Conservation (phyloP, 108 stramenopile genomes). For the Mayamaea pseudoterrestris region DNA sequence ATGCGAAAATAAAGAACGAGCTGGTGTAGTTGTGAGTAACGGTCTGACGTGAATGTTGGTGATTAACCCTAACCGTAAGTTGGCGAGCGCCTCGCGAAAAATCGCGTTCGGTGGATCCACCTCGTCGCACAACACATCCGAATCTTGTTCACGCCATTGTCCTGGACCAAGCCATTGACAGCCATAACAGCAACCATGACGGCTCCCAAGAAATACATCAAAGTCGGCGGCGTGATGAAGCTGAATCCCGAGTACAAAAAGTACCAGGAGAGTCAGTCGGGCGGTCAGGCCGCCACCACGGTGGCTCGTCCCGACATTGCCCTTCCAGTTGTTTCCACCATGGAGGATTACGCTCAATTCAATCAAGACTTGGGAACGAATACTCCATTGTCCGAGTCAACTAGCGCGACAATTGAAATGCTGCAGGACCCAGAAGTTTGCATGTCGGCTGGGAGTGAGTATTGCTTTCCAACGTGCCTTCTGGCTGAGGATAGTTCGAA, state of each 20-base stretch:
- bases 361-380: slow-evolving; percentile 18
- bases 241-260: slow-evolving; percentile 33
- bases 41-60: no score
- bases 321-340: slow-evolving; percentile 24
- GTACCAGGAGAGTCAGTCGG: slow-evolving; percentile 23
- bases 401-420: slow-evolving; percentile 42
- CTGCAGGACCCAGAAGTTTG: slow-evolving; percentile 42
- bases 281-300: slow-evolving; percentile 7
- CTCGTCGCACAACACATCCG: no score
- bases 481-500: no score
- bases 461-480: no score
- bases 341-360: slow-evolving; percentile 27
- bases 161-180: no score
- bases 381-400: slow-evolving; percentile 27
- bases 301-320: slow-evolving; percentile 5
- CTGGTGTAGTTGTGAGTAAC: no score
- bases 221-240: slow-evolving; percentile 44
- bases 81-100: no score
- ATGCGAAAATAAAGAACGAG: no score
- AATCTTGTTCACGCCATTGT: no score
- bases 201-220: slow-evolving; percentile 42
- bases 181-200: no score
- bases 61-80: no score
- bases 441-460: slow-evolving; percentile 25
- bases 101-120: no score